Conservation (phyloP, 768 basidiomycete genomes). For the Serendipita vermifera region DNA sequence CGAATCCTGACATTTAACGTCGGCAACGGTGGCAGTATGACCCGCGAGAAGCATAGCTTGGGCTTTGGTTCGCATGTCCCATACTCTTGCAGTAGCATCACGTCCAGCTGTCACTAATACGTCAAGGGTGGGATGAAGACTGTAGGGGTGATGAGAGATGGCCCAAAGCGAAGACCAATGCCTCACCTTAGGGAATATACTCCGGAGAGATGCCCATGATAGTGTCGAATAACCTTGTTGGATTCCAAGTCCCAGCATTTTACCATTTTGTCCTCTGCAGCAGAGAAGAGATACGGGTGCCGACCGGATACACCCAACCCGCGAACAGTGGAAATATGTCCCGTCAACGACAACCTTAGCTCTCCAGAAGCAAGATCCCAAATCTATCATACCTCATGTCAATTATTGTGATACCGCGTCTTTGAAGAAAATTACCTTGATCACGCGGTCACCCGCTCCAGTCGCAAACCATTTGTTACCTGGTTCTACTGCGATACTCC, state of each 20-base stretch:
- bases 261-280: constrained; percentile 99
- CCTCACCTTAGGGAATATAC: constrained; percentile 70
- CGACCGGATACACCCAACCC: constrained; percentile 84
- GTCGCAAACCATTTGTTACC: constrained; percentile 99
- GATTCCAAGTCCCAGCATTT: constrained; percentile 99
- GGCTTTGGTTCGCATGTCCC: constrained; percentile 99
- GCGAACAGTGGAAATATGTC: constrained; percentile 93
- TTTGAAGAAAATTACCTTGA: constrained; percentile 39
- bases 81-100: constrained; percentile 92
- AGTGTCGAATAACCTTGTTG: constrained; percentile 98
- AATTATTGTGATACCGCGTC: not conserved
- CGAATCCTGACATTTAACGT: constrained; percentile 91
- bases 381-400: constrained; percentile 30
- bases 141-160: constrained; percentile 12
- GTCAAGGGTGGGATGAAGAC: constrained; percentile 90
- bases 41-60: constrained; percentile 88
- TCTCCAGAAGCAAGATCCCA: constrained; percentile 99
- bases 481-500: constrained; percentile 90
- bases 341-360: constrained; percentile 88
- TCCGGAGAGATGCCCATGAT: constrained; percentile 95
- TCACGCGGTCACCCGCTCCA: constrained; percentile 93
- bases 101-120: constrained; percentile 90
- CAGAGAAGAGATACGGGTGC: constrained; percentile 95
- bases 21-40: constrained; percentile 89
- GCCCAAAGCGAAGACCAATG: not conserved